Evolutionary conservation across 2,329 filamentous ascomycete genomes (phyloP), one percentile per base, ranked within the genome.

Genomic region (Fusarium sp.): DNA sequence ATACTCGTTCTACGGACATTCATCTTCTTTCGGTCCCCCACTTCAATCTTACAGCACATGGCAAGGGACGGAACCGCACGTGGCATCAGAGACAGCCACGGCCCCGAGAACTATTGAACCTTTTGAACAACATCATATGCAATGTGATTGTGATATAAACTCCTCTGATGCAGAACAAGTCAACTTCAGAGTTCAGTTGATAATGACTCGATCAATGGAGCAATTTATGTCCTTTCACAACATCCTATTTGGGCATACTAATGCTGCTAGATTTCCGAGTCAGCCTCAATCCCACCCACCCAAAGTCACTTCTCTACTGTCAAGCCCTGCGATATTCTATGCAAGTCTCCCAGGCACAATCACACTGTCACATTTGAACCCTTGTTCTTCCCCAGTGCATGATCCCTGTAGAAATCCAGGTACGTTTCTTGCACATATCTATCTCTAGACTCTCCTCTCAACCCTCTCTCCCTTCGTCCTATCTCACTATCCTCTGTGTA

Each of bases 281-380:
- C 70, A 74, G 66, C 67, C 64, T 74, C 58, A 57, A 70, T 65
- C 38, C 45, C 22, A 74, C 63, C 64, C 64, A 60, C 72, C 52
- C 45, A 70, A 61, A 44, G 60, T 42, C 50, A 62, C 54, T 57
- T 62, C 52, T 22, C 24, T 44, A 11, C 66, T 67, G 66, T 67
- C 66, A 60, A 62, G 67, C 66, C 56, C 47, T 71, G 70, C 56
- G 54, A 50, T 69, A 11, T 7, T 45, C 50, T 55, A 72, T 73
- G 70, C 70, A 73, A 70, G 57, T 60, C 54, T 18, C 44, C 62
- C 70, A 73, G 72, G 72, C 54, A 74, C 72, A 71, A 59, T 74
- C 71, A 65, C 56, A 74, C 58, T 71, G 68, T 74, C 55, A 59
- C 71, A 68, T 72, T 39, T 39, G n/a, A 64, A 48, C 67, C 71